Evolutionary conservation across 1,284 basidiomycete species (phyloP), one percentile per base, ranked within the genome.

Genomic region (Irpex sp.): DNA sequence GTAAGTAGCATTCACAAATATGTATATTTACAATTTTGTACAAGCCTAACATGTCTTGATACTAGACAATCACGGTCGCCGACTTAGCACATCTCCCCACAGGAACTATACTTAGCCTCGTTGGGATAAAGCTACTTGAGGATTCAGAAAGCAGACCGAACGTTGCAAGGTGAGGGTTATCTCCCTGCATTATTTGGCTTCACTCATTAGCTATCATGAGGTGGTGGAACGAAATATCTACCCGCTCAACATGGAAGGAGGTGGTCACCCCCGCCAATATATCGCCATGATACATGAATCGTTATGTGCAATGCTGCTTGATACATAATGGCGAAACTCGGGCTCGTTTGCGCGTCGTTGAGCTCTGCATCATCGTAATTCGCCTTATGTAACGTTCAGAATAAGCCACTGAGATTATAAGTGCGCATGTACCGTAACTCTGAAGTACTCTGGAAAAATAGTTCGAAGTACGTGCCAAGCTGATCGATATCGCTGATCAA

Each of bases 21-120:
- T 26, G 26, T 4, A 26, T 17, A n/a, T 37, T 43, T 13, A 50
- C 51, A 50, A n/a, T 19, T n/a, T 17, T 21, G 49, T 26, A 8
- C 15, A 8, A 17, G 13, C 15, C 17, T 17, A 19, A 50, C 3
- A 50, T 17, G 13, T 50, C 7, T 19, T 21, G 49, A 50, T 21
- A 21, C 17, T 50, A 83, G 80, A 69, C 70, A 33, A 1, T 79
- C 57, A 84, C 83, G 3, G 69, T 85, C 5, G 82, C 79, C 7
- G 85, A 87, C 70, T 73, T 87, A 5, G 78, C 78, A 71, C 84
- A 86, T 68, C 68, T 86, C 21, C 78, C 85, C 0, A 79, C 78
- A 60, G 83, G 78, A 1, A n/a, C 66, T 1, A 61, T 71, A 36
- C 61, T 75, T n/a, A 61, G 58, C 15, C 63, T 68, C 11, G 13